Conservation (phyloP, 352 stramenopile species). For the Phytophthora europaea region DNA sequence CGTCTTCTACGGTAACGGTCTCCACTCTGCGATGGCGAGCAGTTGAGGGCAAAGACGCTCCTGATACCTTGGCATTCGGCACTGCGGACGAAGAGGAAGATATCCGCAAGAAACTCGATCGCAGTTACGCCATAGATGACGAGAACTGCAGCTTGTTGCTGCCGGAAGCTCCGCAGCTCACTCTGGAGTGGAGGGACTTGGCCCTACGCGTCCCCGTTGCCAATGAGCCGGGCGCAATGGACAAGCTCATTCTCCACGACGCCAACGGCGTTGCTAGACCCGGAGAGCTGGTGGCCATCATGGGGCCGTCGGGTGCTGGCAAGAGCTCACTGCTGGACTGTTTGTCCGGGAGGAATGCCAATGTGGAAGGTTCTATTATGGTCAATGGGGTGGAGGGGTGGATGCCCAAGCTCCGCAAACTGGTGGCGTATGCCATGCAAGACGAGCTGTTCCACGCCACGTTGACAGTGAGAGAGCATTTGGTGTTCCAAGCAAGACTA, state of each 20-base stretch:
- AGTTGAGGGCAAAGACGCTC: conserved; percentile 14
- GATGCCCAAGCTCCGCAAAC: conserved; percentile 23
- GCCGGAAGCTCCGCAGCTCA: conserved; percentile 21
- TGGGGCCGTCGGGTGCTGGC: conserved; percentile 73
- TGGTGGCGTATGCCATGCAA: conserved; percentile 80
- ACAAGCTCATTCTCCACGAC: conserved; percentile 60
- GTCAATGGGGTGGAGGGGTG: conserved; percentile 68
- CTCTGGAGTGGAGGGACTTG: conserved; percentile 51
- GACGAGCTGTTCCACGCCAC: conserved; percentile 92
- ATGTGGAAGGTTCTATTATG: conserved; percentile 55
- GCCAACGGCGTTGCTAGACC: conserved; percentile 52
- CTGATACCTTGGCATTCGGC: neutral
- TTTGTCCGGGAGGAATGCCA: conserved; percentile 88
- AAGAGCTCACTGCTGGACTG: conserved; percentile 95
- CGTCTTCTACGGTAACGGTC: neutral
- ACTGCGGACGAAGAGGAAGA: conserved; percentile 15
- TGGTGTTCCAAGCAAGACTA: conserved; percentile 85
- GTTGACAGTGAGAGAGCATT: conserved; percentile 88
- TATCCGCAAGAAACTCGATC: conserved; percentile 14
- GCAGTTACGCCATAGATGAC: neutral
- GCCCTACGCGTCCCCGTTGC: conserved; percentile 28
- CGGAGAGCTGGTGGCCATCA: conserved; percentile 65
- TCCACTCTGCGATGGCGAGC: conserved; percentile 18
- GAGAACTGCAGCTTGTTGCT: conserved; percentile 9
- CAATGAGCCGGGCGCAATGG: conserved; percentile 28